Percentiles rank a stretch among this genome's conserved stretches.
Conservation (phyloP, 2,329 filamentous ascomycete genomes). For the Helotiales sp. region DNA sequence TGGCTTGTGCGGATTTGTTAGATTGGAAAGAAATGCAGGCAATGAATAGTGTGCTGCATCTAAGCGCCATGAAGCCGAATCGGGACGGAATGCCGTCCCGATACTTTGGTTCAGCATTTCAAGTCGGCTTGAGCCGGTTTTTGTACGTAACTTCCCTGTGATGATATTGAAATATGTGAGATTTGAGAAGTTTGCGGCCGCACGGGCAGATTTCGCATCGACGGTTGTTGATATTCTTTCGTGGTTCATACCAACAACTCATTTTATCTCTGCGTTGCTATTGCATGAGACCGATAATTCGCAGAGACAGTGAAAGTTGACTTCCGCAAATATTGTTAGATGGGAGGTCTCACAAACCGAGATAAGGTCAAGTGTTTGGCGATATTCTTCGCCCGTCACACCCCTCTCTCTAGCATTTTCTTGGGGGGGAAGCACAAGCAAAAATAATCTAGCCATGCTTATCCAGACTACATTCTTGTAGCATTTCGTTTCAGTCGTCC, state of each 20-base stretch:
- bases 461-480: too few species aligned
- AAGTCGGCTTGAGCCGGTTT: neutral
- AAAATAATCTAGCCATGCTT: too few species aligned
- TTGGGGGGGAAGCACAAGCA: too few species aligned
- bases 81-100: neutral
- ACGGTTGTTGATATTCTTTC: neutral
- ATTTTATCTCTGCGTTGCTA: neutral
- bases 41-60: neutral
- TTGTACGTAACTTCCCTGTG: neutral
- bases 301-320: too few species aligned
- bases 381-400: too few species aligned
- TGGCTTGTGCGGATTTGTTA: neutral
- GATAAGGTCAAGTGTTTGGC: too few species aligned
- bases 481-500: too few species aligned
- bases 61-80: neutral
- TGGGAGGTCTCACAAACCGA: too few species aligned
- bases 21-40: neutral
- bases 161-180: neutral
- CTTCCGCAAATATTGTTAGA: too few species aligned
- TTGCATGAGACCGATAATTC: too few species aligned
- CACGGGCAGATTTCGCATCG: neutral
- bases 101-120: neutral
- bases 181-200: neutral
- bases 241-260: neutral
- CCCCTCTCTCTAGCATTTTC: too few species aligned